Conservation (phyloP, 768 basidiomycete species). For the Hygrophoropsis aurantiaca region DNA sequence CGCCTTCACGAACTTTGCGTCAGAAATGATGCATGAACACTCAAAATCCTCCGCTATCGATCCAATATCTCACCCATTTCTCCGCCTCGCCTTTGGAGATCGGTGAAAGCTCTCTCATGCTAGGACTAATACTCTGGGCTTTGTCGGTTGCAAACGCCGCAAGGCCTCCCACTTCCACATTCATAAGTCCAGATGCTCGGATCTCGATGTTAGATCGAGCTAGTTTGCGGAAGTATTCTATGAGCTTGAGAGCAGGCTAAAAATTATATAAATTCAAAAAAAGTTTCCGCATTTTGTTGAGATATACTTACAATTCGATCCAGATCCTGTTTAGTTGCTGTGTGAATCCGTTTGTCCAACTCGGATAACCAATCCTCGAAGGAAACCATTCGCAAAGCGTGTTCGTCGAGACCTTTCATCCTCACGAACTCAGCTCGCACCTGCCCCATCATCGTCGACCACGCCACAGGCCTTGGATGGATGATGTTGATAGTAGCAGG, state of each 20-base stretch:
- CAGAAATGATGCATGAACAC: too few relatives aligned
- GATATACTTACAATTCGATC: slow-evolving; percentile 29
- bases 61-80: slow-evolving; percentile 26
- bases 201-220: slow-evolving; percentile 14
- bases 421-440: slow-evolving; percentile 20
- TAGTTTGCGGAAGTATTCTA: slow-evolving; percentile 31
- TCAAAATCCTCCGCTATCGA: slow-evolving; percentile 18
- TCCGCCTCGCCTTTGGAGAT: slow-evolving; percentile 21
- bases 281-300: too few relatives aligned
- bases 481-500: slow-evolving; percentile 35
- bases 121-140: slow-evolving; percentile 12
- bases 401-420: not conserved
- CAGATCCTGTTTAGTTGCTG: slow-evolving; percentile 24
- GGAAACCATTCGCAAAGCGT: slow-evolving; percentile 30
- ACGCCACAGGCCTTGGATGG: slow-evolving; percentile 36
- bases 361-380: slow-evolving; percentile 34
- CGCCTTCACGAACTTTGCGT: too few relatives aligned
- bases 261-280: not conserved
- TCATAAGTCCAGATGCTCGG: not conserved
- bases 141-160: slow-evolving; percentile 17
- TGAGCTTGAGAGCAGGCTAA: slow-evolving; percentile 35
- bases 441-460: slow-evolving; percentile 27
- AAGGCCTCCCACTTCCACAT: slow-evolving; percentile 19
- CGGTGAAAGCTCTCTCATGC: slow-evolving; percentile 24
- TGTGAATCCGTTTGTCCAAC: slow-evolving; percentile 20